phyloP scores from a whole-genome alignment of 768 basidiomycete genomes.

The Auriscalpium microsporum region DNA sequence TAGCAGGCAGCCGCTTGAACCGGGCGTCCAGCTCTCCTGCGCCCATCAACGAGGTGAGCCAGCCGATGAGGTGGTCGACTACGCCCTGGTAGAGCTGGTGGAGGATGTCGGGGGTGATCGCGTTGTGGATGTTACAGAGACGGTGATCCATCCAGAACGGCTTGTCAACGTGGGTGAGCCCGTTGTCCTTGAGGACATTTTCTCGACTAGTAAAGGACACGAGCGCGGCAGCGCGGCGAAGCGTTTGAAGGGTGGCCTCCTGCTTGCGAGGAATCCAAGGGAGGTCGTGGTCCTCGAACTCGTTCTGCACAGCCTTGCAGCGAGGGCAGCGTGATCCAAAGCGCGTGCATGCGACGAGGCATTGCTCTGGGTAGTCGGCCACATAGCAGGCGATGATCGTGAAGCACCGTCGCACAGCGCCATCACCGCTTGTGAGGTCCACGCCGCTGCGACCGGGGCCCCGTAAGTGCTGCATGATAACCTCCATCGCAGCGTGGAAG shows the following conservation, averaged over 20 bases:
- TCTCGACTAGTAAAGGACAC: background rate
- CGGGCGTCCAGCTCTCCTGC: background rate
- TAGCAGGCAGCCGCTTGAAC: background rate
- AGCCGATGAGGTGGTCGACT: conserved; percentile 6
- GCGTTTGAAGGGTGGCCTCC: background rate
- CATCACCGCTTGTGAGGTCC: conserved; percentile 10
- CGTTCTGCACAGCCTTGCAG: background rate
- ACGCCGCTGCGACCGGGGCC: conserved; percentile 12
- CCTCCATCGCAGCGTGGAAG: conserved; percentile 14
- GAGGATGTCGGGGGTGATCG: conserved; percentile 14
- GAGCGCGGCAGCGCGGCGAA: background rate
- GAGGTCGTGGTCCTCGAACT: background rate
- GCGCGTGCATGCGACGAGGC: conserved; percentile 8
- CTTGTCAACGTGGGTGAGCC: background rate
- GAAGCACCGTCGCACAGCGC: conserved; percentile 4
- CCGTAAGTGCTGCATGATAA: conserved; percentile 7
- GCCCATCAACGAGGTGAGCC: background rate
- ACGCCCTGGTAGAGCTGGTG: conserved; percentile 16
- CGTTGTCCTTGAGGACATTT: background rate
- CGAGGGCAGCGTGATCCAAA: background rate
- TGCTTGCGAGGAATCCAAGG: background rate
- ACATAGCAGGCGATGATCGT: conserved; percentile 16
- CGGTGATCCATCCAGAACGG: conserved; percentile 16
- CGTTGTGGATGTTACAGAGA: conserved; percentile 9
- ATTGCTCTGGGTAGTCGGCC: conserved; percentile 20